Evolutionary conservation across 768 basidiomycete species (phyloP).

Genomic region (Boletus vinaceobasis): DNA sequence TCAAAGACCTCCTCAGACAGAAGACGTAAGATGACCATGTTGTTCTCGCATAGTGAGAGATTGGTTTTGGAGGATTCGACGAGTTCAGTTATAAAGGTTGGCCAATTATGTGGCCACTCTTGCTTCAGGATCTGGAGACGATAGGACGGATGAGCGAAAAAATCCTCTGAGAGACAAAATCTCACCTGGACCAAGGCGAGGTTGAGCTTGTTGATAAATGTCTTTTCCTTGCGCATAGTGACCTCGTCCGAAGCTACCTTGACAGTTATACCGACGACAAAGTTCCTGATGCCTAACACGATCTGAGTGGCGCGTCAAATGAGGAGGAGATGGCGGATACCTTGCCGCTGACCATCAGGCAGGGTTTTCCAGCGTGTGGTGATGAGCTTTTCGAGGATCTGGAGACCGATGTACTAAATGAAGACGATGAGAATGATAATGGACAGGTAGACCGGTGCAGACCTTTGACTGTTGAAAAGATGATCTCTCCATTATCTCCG

Average conservation of each 20-base stretch:
- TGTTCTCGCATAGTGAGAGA: constrained; percentile 96
- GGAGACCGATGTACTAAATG: constrained; percentile 87
- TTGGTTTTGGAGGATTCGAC: constrained; percentile 97
- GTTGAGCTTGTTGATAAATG: constrained; percentile 94
- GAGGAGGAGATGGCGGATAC: constrained; percentile 34
- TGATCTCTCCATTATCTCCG: constrained; percentile 85
- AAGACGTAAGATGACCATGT: constrained; percentile 96
- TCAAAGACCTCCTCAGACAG: constrained; percentile 99
- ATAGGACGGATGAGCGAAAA: constrained; percentile 4
- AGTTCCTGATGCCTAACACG: constrained; percentile 84
- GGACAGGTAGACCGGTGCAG: background rate
- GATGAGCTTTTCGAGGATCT: constrained; percentile 95
- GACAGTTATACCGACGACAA: constrained; percentile 89
- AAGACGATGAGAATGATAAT: constrained; percentile 12
- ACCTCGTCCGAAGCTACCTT: constrained; percentile 91
- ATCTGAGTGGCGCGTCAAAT: constrained; percentile 9
- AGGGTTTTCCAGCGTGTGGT: constrained; percentile 94
- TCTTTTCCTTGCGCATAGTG: constrained; percentile 87
- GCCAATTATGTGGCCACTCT: constrained; percentile 99
- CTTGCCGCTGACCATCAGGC: constrained; percentile 90
- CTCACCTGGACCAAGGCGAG: constrained; percentile 89
- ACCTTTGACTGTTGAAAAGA: constrained; percentile 87
- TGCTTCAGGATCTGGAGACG: constrained; percentile 86
- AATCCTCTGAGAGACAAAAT: background rate
- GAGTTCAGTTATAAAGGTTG: constrained; percentile 93